Percentiles rank a stretch among this genome's conserved stretches.
Evolutionary conservation across 495 filamentous ascomycete species (phyloP).

Genomic region (Annulohypoxylon nitens): DNA sequence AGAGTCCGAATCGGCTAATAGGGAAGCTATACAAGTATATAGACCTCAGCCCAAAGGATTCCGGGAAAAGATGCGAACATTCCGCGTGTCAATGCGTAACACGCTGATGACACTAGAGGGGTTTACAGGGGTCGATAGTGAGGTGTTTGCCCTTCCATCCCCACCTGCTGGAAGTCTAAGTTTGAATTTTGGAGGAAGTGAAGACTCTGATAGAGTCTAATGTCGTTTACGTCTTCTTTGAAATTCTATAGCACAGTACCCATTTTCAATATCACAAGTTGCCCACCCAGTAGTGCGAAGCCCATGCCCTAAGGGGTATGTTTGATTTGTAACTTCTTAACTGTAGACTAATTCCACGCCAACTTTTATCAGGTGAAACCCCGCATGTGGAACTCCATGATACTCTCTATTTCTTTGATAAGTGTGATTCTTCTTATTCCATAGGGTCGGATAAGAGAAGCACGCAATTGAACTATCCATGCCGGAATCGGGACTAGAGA

Average conservation of each 20-base stretch:
- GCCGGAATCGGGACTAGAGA: conserved; percentile 24
- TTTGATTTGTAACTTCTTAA: background rate
- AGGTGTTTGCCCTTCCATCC: background rate
- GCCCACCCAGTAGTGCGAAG: background rate
- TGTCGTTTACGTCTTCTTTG: background rate
- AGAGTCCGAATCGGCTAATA: background rate
- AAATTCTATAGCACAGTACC: background rate
- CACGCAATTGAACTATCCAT: conserved; percentile 29
- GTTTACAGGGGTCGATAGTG: background rate
- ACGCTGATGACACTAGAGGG: conserved; percentile 5
- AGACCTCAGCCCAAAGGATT: background rate
- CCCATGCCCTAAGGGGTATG: background rate
- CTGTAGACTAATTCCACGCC: background rate
- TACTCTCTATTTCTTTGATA: conserved; percentile 1
- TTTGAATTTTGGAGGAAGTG: background rate
- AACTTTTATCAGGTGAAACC: background rate
- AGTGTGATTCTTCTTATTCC: conserved; percentile 18
- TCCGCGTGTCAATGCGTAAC: background rate
- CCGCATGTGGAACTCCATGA: conserved; percentile 3
- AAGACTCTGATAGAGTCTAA: background rate
- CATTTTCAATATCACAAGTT: background rate
- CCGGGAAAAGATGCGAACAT: background rate
- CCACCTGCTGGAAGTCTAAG: background rate
- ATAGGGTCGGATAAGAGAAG: conserved; percentile 22
- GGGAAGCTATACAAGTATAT: background rate